These are phyloP conservation scores for Deuterostichococcus epilithicus DNA, from an alignment of 139 green algal species.

Conservation along the genomic window DNA sequence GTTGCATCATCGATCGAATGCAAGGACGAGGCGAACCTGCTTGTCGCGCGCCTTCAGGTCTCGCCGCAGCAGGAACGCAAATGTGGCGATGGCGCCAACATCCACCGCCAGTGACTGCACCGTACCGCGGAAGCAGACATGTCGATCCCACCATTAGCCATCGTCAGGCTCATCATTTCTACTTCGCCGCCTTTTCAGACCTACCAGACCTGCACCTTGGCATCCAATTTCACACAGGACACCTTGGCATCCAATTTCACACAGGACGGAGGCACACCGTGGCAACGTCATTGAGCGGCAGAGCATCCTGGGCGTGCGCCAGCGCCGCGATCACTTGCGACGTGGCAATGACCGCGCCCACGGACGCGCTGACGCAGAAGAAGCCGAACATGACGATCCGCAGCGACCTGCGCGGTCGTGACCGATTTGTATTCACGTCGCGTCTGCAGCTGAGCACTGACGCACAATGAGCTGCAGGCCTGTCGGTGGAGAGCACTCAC, in stretches of 20 bases:
- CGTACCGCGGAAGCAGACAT: too few species aligned
- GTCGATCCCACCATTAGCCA: too few species aligned
- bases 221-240: too few species aligned
- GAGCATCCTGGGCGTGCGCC: conserved; percentile 40
- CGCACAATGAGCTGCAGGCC: background rate
- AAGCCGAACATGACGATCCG: conserved; percentile 73
- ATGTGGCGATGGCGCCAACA: conserved; percentile 38
- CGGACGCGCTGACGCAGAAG: conserved; percentile 33
- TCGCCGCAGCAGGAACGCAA: conserved; percentile 36
- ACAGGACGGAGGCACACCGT: conserved; percentile 18
- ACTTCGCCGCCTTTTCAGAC: too few species aligned
- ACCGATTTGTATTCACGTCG: background rate
- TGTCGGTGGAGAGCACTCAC: background rate
- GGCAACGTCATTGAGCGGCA: conserved; percentile 46
- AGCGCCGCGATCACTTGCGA: conserved; percentile 58
- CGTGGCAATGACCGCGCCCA: conserved; percentile 59
- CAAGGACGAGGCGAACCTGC: conserved; percentile 51
- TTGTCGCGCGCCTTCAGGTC: conserved; percentile 62
- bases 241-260: too few species aligned
- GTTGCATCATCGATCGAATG: too few species aligned
- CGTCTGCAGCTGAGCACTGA: background rate
- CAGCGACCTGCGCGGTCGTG: conserved; percentile 24
- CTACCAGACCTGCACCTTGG: too few species aligned
- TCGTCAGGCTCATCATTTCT: too few species aligned
- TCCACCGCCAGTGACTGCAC: conserved; percentile 63